Base-by-base conservation (phyloP, 345 rosid species). In the Ceriops tagal region DNA sequence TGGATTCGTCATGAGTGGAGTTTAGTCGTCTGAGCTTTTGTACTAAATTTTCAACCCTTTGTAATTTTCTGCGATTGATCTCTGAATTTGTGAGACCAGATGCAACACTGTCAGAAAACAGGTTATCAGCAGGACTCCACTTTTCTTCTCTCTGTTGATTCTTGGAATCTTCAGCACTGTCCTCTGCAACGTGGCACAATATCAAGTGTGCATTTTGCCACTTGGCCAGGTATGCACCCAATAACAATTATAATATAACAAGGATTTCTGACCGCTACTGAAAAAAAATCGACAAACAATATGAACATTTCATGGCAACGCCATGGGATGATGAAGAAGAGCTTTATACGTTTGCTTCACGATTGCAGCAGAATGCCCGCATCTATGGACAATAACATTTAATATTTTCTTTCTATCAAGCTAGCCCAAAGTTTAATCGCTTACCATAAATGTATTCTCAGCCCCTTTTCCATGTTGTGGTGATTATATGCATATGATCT, bases 1-100 rank as follows among this genome's bases (percentile, higher is more conserved):
- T 82, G 68, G 87, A 85, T 84, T 93, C 98, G 74, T 93, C 92
- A 52, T 93, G 93, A 71, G 80, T 85, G 28, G 97, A 89, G 86
- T 89, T 91, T 22, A 95, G 70, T 62, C 88, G 63, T 81, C 86
- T 86, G 39, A 95, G 96, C 83, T 95, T 91, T 71, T 92, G 89
- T 57, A 95, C 99, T 82, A 95, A 86, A 68, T 86, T 86, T 75
- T 95, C 97, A 5, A 95, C 77, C 75, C 86, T 89, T 71, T 87
- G 89, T 74, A 91, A 80, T 81, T 92, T 95, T 96, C 84, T 87
- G 53, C 89, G 87, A 75, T 81, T 83, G 68, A 89, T 83, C 83
- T 91, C 91, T 3, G 89, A 83, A 34, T 88, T 67, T 65, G 89
- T 67, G 63, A 81, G 82, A 75, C 76, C 76, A 66, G 90, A 72